A percentile compares a stretch with the other conserved stretches of the same genome.
These are phyloP conservation scores for Pyropia yezoensis DNA, from an alignment of 23 red algal genomes.

Conservation along the genomic window DNA sequence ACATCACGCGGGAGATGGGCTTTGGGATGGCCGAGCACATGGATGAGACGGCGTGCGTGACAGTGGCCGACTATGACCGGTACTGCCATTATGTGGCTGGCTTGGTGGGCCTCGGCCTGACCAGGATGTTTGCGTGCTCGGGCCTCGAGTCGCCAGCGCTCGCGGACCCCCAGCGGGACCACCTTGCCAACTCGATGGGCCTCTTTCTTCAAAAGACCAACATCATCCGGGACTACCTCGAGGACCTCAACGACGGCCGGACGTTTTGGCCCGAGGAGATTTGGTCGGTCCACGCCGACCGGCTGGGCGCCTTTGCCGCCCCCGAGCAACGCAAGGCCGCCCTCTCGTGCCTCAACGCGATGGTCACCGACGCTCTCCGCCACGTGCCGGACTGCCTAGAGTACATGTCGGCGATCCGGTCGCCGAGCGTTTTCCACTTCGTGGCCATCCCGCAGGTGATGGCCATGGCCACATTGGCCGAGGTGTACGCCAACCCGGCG, in stretches of 20 bases:
- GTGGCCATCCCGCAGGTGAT: constrained; percentile 98
- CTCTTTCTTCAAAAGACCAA: constrained; percentile 98
- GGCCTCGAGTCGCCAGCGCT: constrained; percentile 17
- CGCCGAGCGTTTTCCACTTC: constrained; percentile 83
- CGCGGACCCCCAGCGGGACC: constrained; percentile 17
- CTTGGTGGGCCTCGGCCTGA: constrained; percentile 81
- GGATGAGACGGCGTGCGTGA: constrained; percentile 44
- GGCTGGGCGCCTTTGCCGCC: constrained; percentile 64
- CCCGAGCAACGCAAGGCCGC: constrained; percentile 47
- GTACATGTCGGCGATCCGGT: constrained; percentile 72
- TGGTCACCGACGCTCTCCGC: constrained; percentile 91
- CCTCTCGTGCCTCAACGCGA: constrained; percentile 66
- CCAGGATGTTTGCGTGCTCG: constrained; percentile 63
- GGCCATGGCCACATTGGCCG: constrained; percentile 87
- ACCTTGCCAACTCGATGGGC: constrained; percentile 92
- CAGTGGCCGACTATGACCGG: constrained; percentile 70
- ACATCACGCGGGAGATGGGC: constrained; percentile 91
- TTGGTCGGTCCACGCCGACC: constrained; percentile 63
- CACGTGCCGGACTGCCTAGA: constrained; percentile 91
- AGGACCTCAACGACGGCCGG: constrained; percentile 80
- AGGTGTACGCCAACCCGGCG: constrained; percentile 68
- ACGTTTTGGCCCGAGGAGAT: constrained; percentile 98
- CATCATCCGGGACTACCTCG: constrained; percentile 93
- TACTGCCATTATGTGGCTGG: constrained; percentile 99
- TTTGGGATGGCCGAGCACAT: constrained; percentile 94